phyloP scores from a whole-genome alignment of 2,329 filamentous ascomycete genomes.

The Daldinia sp. region DNA sequence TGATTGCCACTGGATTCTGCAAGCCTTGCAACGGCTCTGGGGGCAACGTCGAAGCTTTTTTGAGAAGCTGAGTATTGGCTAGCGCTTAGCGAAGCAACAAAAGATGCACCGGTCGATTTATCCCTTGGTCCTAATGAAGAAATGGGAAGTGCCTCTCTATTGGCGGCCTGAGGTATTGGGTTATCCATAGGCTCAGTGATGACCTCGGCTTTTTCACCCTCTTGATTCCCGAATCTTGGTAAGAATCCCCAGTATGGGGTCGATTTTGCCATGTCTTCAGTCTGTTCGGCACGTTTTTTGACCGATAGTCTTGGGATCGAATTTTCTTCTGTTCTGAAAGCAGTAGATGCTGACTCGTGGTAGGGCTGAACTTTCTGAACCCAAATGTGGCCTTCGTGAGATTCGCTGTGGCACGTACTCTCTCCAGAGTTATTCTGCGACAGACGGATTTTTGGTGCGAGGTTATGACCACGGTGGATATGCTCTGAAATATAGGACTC shows the following conservation, averaged over 20 bases:
- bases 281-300: conserved; percentile 7
- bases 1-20: conserved; percentile 29
- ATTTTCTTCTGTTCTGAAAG: conserved; percentile 22
- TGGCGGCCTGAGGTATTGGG: background rate
- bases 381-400: conserved; percentile 38
- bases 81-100: conserved; percentile 25
- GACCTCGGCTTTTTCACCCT: conserved; percentile 3
- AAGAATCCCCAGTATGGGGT: conserved; percentile 48
- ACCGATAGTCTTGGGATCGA: conserved; percentile 18
- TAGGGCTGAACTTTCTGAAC: conserved; percentile 42
- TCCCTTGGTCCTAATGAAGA: conserved; percentile 3
- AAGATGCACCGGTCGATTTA: conserved; percentile 21
- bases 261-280: conserved; percentile 29
- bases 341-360: conserved; percentile 19
- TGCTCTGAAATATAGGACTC: conserved; percentile 26
- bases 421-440: conserved; percentile 24
- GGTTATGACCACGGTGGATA: conserved; percentile 28
- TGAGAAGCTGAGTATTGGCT: conserved; percentile 33
- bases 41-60: conserved; percentile 24
- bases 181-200: conserved; percentile 4
- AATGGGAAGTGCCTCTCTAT: background rate
- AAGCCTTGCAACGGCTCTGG: conserved; percentile 14
- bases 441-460: conserved; percentile 41
- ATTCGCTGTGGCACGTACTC: conserved; percentile 19
- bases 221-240: conserved; percentile 36